phyloP scores from a whole-genome alignment of 768 basidiomycete genomes.

The Suillus tomentosus region DNA sequence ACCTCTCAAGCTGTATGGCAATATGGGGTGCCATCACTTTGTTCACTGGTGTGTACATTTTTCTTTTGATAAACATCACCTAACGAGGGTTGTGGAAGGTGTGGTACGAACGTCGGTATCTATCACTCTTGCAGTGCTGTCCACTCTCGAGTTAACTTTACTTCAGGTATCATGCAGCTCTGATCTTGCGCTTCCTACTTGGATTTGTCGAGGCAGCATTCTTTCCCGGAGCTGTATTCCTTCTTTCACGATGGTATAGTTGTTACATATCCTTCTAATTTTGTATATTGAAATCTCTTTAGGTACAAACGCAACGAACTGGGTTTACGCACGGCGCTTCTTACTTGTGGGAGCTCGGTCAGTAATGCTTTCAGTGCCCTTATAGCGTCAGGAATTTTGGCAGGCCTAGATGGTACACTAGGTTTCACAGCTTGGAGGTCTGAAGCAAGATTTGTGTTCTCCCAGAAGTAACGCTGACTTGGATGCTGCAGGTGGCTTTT shows the following conservation, averaged over 20 bases:
- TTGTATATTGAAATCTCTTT: neutral
- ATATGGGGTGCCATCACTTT: constrained; percentile 70
- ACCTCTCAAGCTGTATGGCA: constrained; percentile 64
- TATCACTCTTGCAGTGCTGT: constrained; percentile 3
- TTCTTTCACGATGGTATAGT: constrained; percentile 61
- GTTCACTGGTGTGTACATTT: constrained; percentile 43
- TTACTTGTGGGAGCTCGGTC: constrained; percentile 71
- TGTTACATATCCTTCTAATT: neutral
- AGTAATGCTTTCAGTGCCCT: constrained; percentile 81
- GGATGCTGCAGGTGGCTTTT: constrained; percentile 60
- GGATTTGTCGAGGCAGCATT: constrained; percentile 74
- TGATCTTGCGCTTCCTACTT: constrained; percentile 75
- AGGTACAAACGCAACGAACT: constrained; percentile 67
- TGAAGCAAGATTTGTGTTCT: constrained; percentile 18
- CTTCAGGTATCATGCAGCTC: constrained; percentile 56
- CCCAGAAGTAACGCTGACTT: constrained; percentile 7
- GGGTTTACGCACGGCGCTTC: constrained; percentile 63
- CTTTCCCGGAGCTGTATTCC: constrained; percentile 66
- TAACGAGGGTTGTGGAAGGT: constrained; percentile 25
- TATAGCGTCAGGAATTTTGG: constrained; percentile 75
- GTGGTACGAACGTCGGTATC: constrained; percentile 34
- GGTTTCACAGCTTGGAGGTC: constrained; percentile 75
- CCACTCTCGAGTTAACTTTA: constrained; percentile 8
- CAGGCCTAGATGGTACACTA: constrained; percentile 63
- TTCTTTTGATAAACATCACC: constrained; percentile 10